Evolutionary conservation across 306 rosid genomes (phyloP).

Genomic region (Purshia tridentata): DNA sequence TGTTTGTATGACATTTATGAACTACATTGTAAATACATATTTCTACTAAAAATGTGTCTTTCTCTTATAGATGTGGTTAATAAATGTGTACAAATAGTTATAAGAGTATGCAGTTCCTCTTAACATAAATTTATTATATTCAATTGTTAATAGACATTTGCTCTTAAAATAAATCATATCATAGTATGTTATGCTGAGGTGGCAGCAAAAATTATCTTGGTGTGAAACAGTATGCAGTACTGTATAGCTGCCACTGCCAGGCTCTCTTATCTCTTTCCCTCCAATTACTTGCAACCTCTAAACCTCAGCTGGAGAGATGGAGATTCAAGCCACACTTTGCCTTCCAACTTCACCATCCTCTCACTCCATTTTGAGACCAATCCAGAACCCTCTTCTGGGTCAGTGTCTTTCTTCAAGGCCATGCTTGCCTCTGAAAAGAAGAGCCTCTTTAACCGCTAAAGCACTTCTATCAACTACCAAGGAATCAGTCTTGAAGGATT

Average conservation of each 20-base stretch:
- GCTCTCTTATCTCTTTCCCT: slow-evolving; percentile 54
- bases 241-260: slow-evolving; percentile 9
- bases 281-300: slow-evolving; percentile 8
- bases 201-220: slow-evolving; percentile 34
- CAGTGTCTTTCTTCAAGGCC: slow-evolving; percentile 34
- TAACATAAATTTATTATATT: too few relatives aligned
- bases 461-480: slow-evolving; percentile 61
- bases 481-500: slow-evolving; percentile 60
- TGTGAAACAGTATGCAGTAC: not conserved
- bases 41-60: too few relatives aligned
- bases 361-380: slow-evolving; percentile 47
- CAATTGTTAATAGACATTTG: too few relatives aligned
- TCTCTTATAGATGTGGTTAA: too few relatives aligned
- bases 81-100: too few relatives aligned
- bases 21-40: too few relatives aligned
- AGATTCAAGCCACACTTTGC: slow-evolving; percentile 60
- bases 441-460: slow-evolving; percentile 40
- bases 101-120: too few relatives aligned
- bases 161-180: too few relatives aligned
- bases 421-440: slow-evolving; percentile 43
- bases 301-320: slow-evolving; percentile 14
- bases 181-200: slow-evolving; percentile 21
- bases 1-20: too few relatives aligned
- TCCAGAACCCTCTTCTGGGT: slow-evolving; percentile 42
- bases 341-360: slow-evolving; percentile 52